Conservation (phyloP, 106 monocot genomes). For the Iris macrosiphon region DNA sequence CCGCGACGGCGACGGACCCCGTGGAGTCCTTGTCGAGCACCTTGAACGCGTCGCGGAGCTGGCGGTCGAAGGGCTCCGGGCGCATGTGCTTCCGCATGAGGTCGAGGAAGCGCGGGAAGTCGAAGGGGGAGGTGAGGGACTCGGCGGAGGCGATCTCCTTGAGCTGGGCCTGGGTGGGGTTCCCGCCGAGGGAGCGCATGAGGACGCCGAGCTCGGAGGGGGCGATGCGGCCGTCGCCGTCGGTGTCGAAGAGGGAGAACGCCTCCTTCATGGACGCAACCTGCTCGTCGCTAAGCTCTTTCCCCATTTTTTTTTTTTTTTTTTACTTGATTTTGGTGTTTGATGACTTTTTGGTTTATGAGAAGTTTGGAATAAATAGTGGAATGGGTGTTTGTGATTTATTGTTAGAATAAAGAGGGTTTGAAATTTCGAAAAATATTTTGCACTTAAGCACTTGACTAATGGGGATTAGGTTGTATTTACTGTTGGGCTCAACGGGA, state of each 20-base stretch:
- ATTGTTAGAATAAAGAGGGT: too few relatives aligned
- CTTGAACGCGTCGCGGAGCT: constrained; percentile 82
- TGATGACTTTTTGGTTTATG: too few relatives aligned
- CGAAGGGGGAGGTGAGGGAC: constrained; percentile 68
- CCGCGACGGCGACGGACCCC: constrained; percentile 61
- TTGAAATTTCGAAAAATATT: too few relatives aligned
- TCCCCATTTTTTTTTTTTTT: constrained; percentile 36
- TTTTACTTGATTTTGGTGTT: too few relatives aligned
- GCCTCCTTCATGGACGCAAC: constrained; percentile 89
- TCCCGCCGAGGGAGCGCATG: constrained; percentile 92
- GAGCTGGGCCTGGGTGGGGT: constrained; percentile 89
- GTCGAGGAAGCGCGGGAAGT: constrained; percentile 83
- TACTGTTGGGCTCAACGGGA: too few relatives aligned
- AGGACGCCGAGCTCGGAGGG: constrained; percentile 90
- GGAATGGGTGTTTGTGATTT: too few relatives aligned
- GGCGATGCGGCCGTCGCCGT: constrained; percentile 88
- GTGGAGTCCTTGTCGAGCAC: constrained; percentile 90
- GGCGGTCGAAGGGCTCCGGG: constrained; percentile 81
- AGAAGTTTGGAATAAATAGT: too few relatives aligned
- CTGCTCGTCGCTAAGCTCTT: constrained; percentile 70
- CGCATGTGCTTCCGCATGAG: constrained; percentile 70
- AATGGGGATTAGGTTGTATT: too few relatives aligned
- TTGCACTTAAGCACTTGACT: too few relatives aligned
- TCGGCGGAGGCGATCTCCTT: constrained; percentile 64
- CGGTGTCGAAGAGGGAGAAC: constrained; percentile 86